Evolutionary conservation across 192 early-diverging fungal species (phyloP).

Genomic region (Backusella mclennaniae): DNA sequence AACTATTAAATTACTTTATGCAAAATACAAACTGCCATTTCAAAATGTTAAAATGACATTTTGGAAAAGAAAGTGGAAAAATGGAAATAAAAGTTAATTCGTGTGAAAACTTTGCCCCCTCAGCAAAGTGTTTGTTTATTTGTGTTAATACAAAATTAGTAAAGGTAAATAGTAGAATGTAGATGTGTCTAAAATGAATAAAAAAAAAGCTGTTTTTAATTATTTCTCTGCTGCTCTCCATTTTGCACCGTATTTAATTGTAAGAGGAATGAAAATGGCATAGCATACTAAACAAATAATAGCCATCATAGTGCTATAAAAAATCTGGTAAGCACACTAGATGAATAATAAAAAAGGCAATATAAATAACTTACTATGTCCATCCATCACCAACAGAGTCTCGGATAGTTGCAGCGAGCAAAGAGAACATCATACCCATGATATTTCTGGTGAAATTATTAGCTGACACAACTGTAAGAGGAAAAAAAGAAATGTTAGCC

Average conservation of each 20-base stretch:
- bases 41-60: neutral
- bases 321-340: neutral
- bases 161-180: neutral
- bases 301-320: constrained; percentile 15
- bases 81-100: neutral
- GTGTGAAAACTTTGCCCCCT: neutral
- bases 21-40: neutral
- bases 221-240: constrained; percentile 9
- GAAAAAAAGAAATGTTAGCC: neutral
- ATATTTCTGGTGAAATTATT: constrained; percentile 22
- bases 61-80: neutral
- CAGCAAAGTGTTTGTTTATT: neutral
- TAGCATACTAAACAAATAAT: neutral
- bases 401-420: constrained; percentile 13
- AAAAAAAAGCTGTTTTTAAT: neutral
- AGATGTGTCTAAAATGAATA: neutral
- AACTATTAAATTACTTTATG: neutral
- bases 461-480: neutral
- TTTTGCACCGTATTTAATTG: constrained; percentile 1
- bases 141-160: neutral
- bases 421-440: constrained; percentile 21
- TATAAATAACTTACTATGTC: constrained; percentile 25
- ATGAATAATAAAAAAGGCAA: neutral
- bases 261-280: constrained; percentile 2
- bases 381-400: constrained; percentile 15